Conservation (phyloP, 768 basidiomycete genomes). For the Ephemerocybe angulata region DNA sequence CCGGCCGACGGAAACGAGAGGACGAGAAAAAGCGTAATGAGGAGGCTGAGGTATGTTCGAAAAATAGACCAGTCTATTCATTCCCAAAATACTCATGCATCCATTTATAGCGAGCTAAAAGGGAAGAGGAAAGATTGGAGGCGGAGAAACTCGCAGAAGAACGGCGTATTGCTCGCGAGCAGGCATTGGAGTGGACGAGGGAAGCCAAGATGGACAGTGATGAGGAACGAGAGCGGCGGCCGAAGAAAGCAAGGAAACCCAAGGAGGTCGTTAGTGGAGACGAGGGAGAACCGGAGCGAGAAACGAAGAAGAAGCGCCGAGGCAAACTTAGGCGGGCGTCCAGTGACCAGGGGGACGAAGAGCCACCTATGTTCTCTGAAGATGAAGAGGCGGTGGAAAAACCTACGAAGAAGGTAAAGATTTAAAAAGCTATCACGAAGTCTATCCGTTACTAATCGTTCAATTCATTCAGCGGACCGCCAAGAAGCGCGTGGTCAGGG, state of each 20-base stretch:
- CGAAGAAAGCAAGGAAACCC: constrained; percentile 52
- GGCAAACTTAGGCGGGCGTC: constrained; percentile 64
- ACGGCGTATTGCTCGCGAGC: constrained; percentile 70
- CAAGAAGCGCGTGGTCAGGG: constrained; percentile 75
- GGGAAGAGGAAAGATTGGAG: constrained; percentile 63
- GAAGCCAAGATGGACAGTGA: constrained; percentile 69
- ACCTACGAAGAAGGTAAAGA: constrained; percentile 64
- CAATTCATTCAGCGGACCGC: constrained; percentile 35
- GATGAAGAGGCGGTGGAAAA: constrained; percentile 65
- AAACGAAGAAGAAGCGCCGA: constrained; percentile 65
- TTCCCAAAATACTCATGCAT: constrained; percentile 1
- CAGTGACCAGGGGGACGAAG: constrained; percentile 58
- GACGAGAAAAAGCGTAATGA: constrained; percentile 72
- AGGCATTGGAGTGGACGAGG: constrained; percentile 74
- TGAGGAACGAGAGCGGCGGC: constrained; percentile 71
- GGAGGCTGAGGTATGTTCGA: constrained; percentile 55
- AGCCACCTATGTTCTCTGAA: constrained; percentile 65
- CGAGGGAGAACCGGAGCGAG: constrained; percentile 39
- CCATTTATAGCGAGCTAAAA: constrained; percentile 47
- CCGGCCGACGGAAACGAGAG: constrained; percentile 72
- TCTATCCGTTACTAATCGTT: constrained; percentile 17
- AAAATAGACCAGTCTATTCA: constrained; percentile 13
- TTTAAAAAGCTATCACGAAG: not conserved
- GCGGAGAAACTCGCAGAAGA: constrained; percentile 80
- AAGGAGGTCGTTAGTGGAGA: constrained; percentile 53